phyloP scores from a whole-genome alignment of 306 rosid species.

The Crataegus laevigata region DNA sequence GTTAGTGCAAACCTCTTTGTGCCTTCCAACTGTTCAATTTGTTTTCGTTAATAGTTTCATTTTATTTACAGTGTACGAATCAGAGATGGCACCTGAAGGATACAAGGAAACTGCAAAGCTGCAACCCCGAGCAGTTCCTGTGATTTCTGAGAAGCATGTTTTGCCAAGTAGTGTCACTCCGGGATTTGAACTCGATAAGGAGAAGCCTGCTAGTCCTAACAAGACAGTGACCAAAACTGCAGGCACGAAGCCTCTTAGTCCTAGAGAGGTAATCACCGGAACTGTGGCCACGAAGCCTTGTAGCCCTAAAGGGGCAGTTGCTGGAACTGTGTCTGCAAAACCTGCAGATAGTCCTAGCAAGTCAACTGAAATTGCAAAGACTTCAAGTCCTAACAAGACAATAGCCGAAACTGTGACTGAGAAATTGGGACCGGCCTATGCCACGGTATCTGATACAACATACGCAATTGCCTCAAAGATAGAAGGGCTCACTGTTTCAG shows the following conservation, averaged over 20 bases:
- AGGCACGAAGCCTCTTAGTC: conserved; percentile 1
- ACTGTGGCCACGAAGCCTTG: neutral
- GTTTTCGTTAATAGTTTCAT: neutral
- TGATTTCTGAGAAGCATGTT: conserved; percentile 42
- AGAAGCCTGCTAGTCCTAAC: conserved; percentile 11
- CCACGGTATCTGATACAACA: conserved; percentile 34
- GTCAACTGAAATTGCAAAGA: conserved; percentile 16
- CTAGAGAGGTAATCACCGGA: conserved; percentile 17
- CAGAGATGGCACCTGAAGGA: conserved; percentile 47
- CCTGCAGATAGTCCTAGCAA: conserved; percentile 8
- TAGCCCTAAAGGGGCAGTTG: conserved; percentile 14
- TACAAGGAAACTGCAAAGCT: conserved; percentile 37
- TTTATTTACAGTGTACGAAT: conserved; percentile 58
- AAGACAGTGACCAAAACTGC: conserved; percentile 13
- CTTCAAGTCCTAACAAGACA: conserved; percentile 11
- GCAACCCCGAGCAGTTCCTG: conserved; percentile 38
- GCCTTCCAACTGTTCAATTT: neutral
- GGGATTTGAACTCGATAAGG: conserved; percentile 21
- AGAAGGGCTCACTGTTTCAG: conserved; percentile 26
- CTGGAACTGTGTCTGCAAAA: neutral
- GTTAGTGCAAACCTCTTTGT: neutral
- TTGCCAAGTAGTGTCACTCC: conserved; percentile 25
- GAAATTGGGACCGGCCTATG: conserved; percentile 33
- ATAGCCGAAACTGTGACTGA: conserved; percentile 26
- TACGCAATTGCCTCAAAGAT: conserved; percentile 45